Conservation (phyloP, 495 filamentous ascomycete genomes). For the Darksidea phi region DNA sequence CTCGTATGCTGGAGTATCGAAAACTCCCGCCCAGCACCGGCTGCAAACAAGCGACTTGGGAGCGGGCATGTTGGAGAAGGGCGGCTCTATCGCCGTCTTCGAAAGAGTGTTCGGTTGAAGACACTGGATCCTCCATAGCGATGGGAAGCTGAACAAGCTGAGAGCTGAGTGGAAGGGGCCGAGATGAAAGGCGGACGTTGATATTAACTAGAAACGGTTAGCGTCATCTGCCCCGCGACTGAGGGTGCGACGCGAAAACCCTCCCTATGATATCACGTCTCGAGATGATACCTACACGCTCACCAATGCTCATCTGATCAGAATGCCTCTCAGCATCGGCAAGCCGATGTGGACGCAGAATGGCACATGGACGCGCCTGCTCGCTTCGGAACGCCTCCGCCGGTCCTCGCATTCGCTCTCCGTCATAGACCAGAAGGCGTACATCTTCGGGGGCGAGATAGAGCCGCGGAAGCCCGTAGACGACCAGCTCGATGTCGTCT, state of each 20-base stretch:
- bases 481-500: constrained; percentile 37
- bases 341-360: constrained; percentile 17
- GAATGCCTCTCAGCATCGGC: not conserved
- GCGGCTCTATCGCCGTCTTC: too few species aligned
- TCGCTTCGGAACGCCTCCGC: constrained; percentile 14
- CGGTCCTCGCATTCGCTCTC: constrained; percentile 43
- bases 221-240: too few species aligned
- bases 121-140: too few species aligned
- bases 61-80: too few species aligned
- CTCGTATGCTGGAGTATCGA: not conserved
- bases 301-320: not conserved
- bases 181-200: too few species aligned
- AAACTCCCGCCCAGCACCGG: not conserved
- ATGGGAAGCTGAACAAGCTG: too few species aligned
- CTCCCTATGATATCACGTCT: too few species aligned
- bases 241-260: too few species aligned
- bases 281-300: not conserved
- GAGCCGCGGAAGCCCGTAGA: constrained; percentile 41
- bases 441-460: constrained; percentile 44
- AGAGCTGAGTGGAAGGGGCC: too few species aligned
- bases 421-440: constrained; percentile 25
- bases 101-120: too few species aligned
- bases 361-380: constrained; percentile 21
- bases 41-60: not conserved
- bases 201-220: too few species aligned